Evolutionary conservation across 371 early-diverging fungal genomes (phyloP).

Genomic region (Smittium culicis): DNA sequence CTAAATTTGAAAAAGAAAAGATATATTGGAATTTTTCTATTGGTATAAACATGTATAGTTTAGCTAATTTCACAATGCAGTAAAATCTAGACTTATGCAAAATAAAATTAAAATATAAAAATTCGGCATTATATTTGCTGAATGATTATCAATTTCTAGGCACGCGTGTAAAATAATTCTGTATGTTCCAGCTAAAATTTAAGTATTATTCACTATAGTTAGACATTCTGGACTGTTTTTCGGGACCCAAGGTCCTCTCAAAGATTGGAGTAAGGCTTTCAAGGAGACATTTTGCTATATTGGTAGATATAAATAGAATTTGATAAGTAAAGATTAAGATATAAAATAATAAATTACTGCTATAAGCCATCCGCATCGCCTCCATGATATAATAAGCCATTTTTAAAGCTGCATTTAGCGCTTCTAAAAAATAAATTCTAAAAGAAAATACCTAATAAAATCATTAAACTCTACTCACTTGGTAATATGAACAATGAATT

Average conservation of each 20-base stretch:
- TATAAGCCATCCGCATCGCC: background rate
- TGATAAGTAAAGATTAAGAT: background rate
- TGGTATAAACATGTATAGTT: no score
- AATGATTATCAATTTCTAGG: no score
- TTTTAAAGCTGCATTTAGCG: background rate
- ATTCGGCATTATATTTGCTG: no score
- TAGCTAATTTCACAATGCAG: no score
- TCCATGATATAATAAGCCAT: background rate
- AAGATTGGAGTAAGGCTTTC: background rate
- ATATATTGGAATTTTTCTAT: no score
- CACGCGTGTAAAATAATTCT: no score
- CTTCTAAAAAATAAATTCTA: background rate
- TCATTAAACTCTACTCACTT: background rate
- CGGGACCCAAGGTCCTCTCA: background rate
- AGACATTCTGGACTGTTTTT: background rate
- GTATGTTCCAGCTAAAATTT: no score
- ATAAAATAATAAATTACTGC: background rate
- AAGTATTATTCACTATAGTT: background rate
- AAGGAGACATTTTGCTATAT: background rate
- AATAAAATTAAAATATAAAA: no score
- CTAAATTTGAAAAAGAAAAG: no score
- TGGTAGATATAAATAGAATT: background rate
- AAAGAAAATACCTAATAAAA: background rate
- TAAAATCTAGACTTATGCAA: no score
- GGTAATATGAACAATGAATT: background rate